Evolutionary conservation across 768 basidiomycete species (phyloP).

Genomic region (Agrocybe praecox): DNA sequence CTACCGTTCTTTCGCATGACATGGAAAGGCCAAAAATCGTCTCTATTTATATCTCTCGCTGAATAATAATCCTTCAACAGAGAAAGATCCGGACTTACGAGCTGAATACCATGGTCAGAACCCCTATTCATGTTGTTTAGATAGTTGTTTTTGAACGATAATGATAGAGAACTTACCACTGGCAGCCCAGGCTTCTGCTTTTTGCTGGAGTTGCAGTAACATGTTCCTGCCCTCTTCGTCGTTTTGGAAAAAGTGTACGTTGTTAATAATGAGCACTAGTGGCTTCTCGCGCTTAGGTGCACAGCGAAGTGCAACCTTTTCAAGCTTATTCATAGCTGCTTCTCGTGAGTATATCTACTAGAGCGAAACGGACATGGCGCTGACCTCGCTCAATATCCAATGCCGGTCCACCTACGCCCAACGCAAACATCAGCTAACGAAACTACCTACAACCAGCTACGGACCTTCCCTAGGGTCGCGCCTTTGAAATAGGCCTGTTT

Average conservation of each 20-base stretch:
- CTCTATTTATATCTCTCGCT: conserved; percentile 46
- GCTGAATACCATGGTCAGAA: conserved; percentile 78
- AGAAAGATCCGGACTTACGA: conserved; percentile 45
- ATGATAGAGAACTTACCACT: conserved; percentile 50
- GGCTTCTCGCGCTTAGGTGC: conserved; percentile 62
- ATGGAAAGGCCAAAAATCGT: conserved; percentile 84
- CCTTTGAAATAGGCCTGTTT: conserved; percentile 79
- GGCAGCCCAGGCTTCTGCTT: conserved; percentile 85
- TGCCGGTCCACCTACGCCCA: conserved; percentile 64
- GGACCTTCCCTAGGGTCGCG: conserved; percentile 80
- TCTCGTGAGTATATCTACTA: background rate
- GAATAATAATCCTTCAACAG: conserved; percentile 5
- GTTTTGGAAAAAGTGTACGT: conserved; percentile 74
- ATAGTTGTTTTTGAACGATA: background rate
- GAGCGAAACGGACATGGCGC: background rate
- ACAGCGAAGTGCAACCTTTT: conserved; percentile 79
- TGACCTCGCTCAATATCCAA: conserved; percentile 82
- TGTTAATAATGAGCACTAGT: conserved; percentile 81
- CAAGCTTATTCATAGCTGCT: conserved; percentile 76
- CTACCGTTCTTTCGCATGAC: conserved; percentile 67
- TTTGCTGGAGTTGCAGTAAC: conserved; percentile 85
- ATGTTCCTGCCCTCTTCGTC: conserved; percentile 77
- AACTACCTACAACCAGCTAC: background rate
- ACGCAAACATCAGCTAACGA: background rate
- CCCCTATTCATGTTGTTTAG: conserved; percentile 41